Base-by-base conservation (phyloP, 2,329 filamentous ascomycete species). In the Didymella exigua region DNA sequence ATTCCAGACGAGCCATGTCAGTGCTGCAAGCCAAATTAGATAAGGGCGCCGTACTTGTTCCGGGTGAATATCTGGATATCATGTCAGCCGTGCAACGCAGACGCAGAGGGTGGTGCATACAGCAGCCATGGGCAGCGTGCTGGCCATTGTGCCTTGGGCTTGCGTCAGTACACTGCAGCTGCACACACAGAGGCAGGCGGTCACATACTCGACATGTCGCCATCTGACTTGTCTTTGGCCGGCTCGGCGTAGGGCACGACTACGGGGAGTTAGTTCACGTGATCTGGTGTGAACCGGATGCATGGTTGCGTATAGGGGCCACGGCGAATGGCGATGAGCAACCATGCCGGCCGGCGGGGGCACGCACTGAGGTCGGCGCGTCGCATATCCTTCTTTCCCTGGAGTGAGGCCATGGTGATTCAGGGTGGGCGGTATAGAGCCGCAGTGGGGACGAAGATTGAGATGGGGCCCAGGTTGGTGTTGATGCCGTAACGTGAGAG, bases 121-220 rank as follows among this genome's bases (percentile, higher is more conserved):
- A 61, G 93, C 93, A 54, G 91, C 92, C 93, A 97, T 97, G 55
- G 93, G 93, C 71, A 98, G 81, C 30, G 93, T 96, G 71, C 88
- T 93, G 48, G 83, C 81, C 78, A 88, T 82, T 43, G 84, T 85
- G 67, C 82, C 83, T 84, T 47, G 40, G 34, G 21, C 41, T 31
- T 18, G 26, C 36, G 24, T 60, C 40, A 59, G 58, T 24, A 54
- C 34, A n/a, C 8, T 10, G n/a, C 19, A 21, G 14, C 29, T 11
- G 36, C 37, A 34, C 26, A 34, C n/a, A 30, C 29, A 36, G 14
- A 37, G 37, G 38, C 37, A 38, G 33, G 5, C 43, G 36, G 41
- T 16, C 45, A 52, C 66, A 82, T 91, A 76, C 89, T 88, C 48
- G 85, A 81, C 75, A 96, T 84, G 71, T 96, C 92, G 55, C 76